Base-by-base conservation (phyloP, 176 grass and related monocot species). In the Canna indica region DNA sequence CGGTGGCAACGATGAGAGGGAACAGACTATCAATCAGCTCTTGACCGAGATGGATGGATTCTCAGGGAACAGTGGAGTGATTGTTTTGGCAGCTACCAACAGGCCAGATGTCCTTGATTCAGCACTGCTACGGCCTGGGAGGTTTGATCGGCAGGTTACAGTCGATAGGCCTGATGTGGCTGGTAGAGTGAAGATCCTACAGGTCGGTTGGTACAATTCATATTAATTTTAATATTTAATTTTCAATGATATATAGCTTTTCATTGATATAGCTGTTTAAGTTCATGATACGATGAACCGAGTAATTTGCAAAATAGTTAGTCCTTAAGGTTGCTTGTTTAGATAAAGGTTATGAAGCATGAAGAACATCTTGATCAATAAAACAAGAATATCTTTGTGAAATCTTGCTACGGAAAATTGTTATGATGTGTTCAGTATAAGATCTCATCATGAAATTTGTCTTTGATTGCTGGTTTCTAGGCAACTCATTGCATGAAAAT, bases 1-100 rank as follows among this genome's bases (percentile, higher is more conserved):
- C 29, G 93, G 93, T 2, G 93, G 93, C 0, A 97, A 97, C 5
- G 93, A 97, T 36, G 93, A 97, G 82, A 90, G 94, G 64, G 94
- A 97, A 80, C 94, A 97, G 86, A 97, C 94, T 27, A 97, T 92
- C 57, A 97, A 97, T 74, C 94, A 97, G 84, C 82, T 97, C 30
- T 73, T 97, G 57, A 97, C 94, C 0, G 94, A 97, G 83, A 97
- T 92, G 94, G 94, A 97, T n/a, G 94, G 94, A 0, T 97, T 97
- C 34, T 25, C 94, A 1, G 94, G 94, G 11, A 97, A 97, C 38
- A 97, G 89, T 1, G 94, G 94, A 41, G 94, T 97, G 44, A 97
- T 97, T 18, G 94, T 97, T 53, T 85, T 97, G 0, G 94, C 94
- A 0, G 94, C 94, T 0, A 97, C 94, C 14, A 97, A 97, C 80